Evolutionary conservation across 257 asterid genomes (phyloP), one percentile per base, ranked within the genome.

Genomic region (Schizonepeta tenuifolia): DNA sequence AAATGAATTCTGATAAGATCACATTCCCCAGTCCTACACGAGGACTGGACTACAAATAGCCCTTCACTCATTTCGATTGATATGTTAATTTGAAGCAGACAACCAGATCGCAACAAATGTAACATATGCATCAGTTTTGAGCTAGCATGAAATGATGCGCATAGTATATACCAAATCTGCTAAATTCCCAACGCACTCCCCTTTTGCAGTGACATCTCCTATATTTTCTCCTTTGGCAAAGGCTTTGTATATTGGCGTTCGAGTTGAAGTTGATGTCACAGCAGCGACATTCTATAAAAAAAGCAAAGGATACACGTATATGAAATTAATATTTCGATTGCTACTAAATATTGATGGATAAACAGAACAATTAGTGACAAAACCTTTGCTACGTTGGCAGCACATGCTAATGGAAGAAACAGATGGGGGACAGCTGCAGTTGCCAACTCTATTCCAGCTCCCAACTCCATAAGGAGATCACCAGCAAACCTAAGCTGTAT

Each of bases 151-250:
- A 26, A 54, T 50, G 26, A 70, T n/a, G 69, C 2, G 12, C 9
- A 57, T 36, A 58, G 5, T 13, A 2, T 36, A 24, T n/a, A 95
- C 99, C 91, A 92, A 84, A 84, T 95, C 99, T 70, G 99, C 98
- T 72, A 95, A 53, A 83, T 95, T 95, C 44, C 91, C 96, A 79
- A 92, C 97, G 50, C 98, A 92, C 80, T 95, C 99, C 41, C 99
- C 99, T 80, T 95, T 95, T 21, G 99, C 98, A 72, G 99, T 95
- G 74, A 95, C 98, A 88, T 95, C 99, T 67, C 99, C 99, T 65
- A 95, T 95, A 75, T 95, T 95, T 86, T 95, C 99, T 72, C 99
- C 99, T 84, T 84, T 89, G 56, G 99, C 99, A 75, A 95, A 95
- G 68, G 98, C 99, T 86, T 92, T 95, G 87, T 95, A 95, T 67